Evolutionary conservation across 1,139 yeast species (phyloP).

Genomic region (Magnusiomyces paraingens): DNA sequence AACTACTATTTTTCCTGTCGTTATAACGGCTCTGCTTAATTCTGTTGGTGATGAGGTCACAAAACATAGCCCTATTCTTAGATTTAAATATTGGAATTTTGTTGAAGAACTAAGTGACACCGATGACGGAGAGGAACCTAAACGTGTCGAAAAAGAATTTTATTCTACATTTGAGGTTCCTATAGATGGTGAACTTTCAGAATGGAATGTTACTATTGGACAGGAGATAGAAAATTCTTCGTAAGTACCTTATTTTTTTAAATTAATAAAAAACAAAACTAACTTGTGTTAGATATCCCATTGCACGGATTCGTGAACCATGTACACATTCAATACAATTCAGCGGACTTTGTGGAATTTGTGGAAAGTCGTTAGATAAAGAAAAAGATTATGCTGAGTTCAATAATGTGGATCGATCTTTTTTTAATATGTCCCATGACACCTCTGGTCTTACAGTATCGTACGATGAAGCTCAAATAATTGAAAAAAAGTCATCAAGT

Average conservation of each 20-base stretch:
- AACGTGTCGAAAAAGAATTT: conserved; percentile 32
- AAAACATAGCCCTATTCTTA: conserved; percentile 51
- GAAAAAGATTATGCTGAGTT: conserved; percentile 68
- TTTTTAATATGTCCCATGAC: conserved; percentile 85
- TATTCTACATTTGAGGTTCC: conserved; percentile 68
- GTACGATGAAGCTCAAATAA: conserved; percentile 75
- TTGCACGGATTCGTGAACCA: conserved; percentile 64
- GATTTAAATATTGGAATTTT: conserved; percentile 59
- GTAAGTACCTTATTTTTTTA: conserved; percentile 19
- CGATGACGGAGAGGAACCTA: conserved; percentile 26
- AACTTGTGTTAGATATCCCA: conserved; percentile 7
- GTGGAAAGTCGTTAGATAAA: conserved; percentile 72
- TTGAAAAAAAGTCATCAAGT: conserved; percentile 62
- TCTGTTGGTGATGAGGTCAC: conserved; percentile 42
- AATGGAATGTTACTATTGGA: conserved; percentile 47
- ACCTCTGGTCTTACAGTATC: conserved; percentile 81
- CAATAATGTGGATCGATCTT: conserved; percentile 67
- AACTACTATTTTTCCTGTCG: conserved; percentile 63
- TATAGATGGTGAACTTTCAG: conserved; percentile 58
- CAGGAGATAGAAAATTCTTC: conserved; percentile 52
- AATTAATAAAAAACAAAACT: background rate
- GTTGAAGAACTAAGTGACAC: conserved; percentile 36
- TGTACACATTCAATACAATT: conserved; percentile 94
- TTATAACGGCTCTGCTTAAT: conserved; percentile 48
- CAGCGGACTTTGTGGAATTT: conserved; percentile 91